These are phyloP conservation scores for Eremothecium sinecaudum DNA, from an alignment of 1,139 yeast genomes.

Conservation along the genomic window DNA sequence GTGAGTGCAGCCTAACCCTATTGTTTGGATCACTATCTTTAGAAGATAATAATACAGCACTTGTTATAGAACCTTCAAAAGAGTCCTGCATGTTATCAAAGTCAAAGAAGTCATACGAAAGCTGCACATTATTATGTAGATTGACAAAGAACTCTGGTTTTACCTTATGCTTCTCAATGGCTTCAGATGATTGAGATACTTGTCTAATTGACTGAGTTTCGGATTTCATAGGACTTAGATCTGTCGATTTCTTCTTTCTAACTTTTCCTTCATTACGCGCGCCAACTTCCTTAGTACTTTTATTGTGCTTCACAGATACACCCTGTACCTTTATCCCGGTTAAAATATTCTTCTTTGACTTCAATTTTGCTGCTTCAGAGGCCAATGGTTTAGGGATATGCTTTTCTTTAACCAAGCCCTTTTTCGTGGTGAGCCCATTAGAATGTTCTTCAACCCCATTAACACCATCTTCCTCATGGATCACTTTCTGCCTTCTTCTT, in stretches of 20 bases:
- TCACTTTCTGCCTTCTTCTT: conserved; percentile 9
- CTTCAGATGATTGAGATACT: not conserved
- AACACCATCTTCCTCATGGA: not conserved
- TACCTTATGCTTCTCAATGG: not conserved
- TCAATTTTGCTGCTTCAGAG: not conserved
- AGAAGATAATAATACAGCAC: conserved; percentile 5
- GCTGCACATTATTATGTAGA: conserved; percentile 1
- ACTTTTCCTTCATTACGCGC: conserved; percentile 1
- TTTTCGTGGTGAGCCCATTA: not conserved
- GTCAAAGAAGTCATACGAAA: conserved; percentile 17
- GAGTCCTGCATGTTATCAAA: conserved; percentile 8
- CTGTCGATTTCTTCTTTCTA: not conserved
- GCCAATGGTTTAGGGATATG: not conserved
- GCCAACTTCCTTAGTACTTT: no score
- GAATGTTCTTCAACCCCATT: not conserved
- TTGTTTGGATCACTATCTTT: conserved; percentile 10
- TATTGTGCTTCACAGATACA: no score
- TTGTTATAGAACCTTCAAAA: conserved; percentile 1
- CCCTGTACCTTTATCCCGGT: not conserved
- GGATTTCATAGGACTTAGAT: not conserved
- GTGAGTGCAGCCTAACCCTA: conserved; percentile 19
- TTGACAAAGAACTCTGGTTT: not conserved
- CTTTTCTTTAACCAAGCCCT: conserved; percentile 4
- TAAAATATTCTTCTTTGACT: conserved; percentile 1
- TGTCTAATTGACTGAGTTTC: not conserved